These are phyloP conservation scores for Yarrowia osloensis DNA, from an alignment of 805 yeast genomes.

Conservation along the genomic window DNA sequence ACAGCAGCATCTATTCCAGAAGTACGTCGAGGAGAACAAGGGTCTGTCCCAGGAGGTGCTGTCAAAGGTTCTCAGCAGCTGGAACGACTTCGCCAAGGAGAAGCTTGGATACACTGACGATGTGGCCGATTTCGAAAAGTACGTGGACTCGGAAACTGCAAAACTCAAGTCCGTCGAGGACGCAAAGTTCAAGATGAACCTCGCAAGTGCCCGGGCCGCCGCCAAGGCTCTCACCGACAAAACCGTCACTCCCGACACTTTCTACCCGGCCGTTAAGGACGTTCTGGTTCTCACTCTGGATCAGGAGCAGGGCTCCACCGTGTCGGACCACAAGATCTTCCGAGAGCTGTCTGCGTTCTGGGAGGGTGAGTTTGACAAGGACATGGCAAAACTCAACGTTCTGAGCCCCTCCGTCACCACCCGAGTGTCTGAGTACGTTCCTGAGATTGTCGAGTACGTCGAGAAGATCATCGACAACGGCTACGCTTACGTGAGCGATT, in stretches of 20 bases:
- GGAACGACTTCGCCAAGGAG: constrained; percentile 52
- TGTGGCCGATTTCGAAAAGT: constrained; percentile 49
- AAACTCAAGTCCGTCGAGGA: constrained; percentile 53
- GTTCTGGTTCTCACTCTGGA: constrained; percentile 76
- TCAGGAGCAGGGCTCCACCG: constrained; percentile 65
- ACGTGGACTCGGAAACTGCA: constrained; percentile 56
- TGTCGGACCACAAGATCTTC: constrained; percentile 84
- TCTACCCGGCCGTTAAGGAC: constrained; percentile 59
- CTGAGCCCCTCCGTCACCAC: constrained; percentile 83
- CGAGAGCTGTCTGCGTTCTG: constrained; percentile 80
- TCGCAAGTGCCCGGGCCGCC: constrained; percentile 62
- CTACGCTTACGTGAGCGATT: constrained; percentile 77
- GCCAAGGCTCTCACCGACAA: constrained; percentile 45
- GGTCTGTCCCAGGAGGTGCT: constrained; percentile 45
- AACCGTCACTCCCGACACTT: constrained; percentile 43
- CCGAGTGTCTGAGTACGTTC: constrained; percentile 92
- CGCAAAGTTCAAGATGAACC: constrained; percentile 88
- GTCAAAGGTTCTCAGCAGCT: constrained; percentile 48
- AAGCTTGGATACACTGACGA: constrained; percentile 53
- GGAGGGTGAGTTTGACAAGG: constrained; percentile 83
- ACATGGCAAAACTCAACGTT: constrained; percentile 84
- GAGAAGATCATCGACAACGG: constrained; percentile 73
- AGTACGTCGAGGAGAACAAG: constrained; percentile 46
- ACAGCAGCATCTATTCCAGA: constrained; percentile 76
- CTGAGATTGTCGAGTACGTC: constrained; percentile 84